Base-by-base conservation (phyloP, 106 monocot genomes). In the Apostasia ramifera region DNA sequence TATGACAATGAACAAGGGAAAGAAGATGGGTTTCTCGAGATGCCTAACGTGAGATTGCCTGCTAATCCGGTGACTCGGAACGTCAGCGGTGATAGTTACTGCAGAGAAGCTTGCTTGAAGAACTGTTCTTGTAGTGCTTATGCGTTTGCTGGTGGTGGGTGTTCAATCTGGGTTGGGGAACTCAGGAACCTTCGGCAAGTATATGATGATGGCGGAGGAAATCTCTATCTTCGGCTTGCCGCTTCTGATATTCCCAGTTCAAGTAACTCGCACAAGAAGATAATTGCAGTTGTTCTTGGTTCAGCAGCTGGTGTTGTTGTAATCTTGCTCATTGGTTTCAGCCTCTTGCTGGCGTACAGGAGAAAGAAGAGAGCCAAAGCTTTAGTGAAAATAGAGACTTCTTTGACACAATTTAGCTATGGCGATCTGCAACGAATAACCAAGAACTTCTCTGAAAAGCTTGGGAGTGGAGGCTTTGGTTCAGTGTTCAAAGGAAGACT, bases 81-180 rank as follows among this genome's bases (percentile, higher is more conserved):
- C 1, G 55, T 55, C 15, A 12, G 41, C 10, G 67, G 53, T 46
- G 43, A 41, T 5, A 52, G 40, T 14, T 71, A 76, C 3, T 83
- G 79, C 38, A 72, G 60, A 43, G 3, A 44, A 8, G 56, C 71
- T 2, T 79, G 83, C 68, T 11, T 72, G 49, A 73, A 71, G 6
- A 57, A 76, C 53, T 83, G 83, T 52, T 79, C 83, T 57, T 83
- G 83, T 44, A 72, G 66, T 13, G 79, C 75, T 42, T 79, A 72
- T 45, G 38, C 55, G n/a, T 83, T 63, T 44, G 69, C 37, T 50
- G 6, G 40, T 47, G 11, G 11, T 49, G 58, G 48, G 1, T 83
- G 83, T 15, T 75, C 72, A 5, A 13, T 76, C 4, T 83, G 83
- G 83, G 56, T 59, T 58, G 80, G 67, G 10, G 66, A 60, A 8